Percentiles rank a stretch among this genome's conserved stretches.
Conservation (phyloP, 371 early-diverging fungal genomes). For the Mucor piriformis region DNA sequence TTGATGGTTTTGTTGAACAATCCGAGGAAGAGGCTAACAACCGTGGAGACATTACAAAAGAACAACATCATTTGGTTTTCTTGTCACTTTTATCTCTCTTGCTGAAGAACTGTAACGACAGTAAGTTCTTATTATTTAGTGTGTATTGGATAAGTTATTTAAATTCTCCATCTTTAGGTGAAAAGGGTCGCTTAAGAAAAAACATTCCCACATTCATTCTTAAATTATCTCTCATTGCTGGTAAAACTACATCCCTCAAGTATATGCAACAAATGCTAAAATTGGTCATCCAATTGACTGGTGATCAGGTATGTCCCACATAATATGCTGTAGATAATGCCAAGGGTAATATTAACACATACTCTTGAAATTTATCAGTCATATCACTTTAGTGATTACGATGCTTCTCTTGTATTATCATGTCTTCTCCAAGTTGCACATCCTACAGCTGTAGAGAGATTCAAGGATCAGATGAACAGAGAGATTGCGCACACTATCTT, state of each 20-base stretch:
- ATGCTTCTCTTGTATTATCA: conserved; percentile 38
- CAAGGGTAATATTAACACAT: background rate
- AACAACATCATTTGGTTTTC: conserved; percentile 31
- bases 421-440: conserved; percentile 38
- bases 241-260: conserved; percentile 35
- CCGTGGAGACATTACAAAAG: conserved; percentile 18
- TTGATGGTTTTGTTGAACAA: conserved; percentile 29
- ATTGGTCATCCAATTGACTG: conserved; percentile 41
- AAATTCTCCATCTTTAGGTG: conserved; percentile 41
- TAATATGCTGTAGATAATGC: background rate
- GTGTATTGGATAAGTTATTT: no score
- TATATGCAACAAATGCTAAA: conserved; percentile 40
- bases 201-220: conserved; percentile 43
- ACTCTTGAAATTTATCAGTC: conserved; percentile 16
- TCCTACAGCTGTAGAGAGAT: conserved; percentile 31
- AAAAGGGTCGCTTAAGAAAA: conserved; percentile 45
- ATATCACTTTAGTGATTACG: conserved; percentile 25
- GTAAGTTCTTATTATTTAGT: conserved; percentile 12
- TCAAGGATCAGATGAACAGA: conserved; percentile 21
- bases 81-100: conserved; percentile 33
- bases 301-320: conserved; percentile 31
- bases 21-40: conserved; percentile 30
- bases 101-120: conserved; percentile 15
- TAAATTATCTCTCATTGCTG: conserved; percentile 40
- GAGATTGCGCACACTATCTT: conserved; percentile 37